A percentile compares a stretch with the other conserved stretches of the same genome.
Evolutionary conservation across 2,329 filamentous ascomycete species (phyloP).

Genomic region (Bipolaris gigantea): DNA sequence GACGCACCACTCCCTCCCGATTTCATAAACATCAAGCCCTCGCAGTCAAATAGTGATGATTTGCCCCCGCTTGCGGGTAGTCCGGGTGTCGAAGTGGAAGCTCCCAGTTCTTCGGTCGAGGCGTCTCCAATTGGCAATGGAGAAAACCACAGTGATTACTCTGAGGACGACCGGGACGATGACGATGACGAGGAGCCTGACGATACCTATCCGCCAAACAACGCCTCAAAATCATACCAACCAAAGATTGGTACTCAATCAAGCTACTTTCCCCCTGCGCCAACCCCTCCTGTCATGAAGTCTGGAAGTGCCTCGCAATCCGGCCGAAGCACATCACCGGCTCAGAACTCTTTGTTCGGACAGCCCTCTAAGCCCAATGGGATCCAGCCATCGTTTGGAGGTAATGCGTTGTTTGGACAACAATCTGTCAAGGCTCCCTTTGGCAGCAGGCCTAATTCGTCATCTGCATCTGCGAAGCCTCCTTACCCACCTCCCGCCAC

Average conservation of each 20-base stretch:
- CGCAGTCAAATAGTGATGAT: slow-evolving; percentile 43
- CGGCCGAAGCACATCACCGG: slow-evolving; percentile 23
- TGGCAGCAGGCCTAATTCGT: slow-evolving; percentile 1
- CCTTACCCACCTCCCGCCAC: slow-evolving; percentile 58
- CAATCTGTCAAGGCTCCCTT: slow-evolving; percentile 16
- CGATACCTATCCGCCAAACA: slow-evolving; percentile 42
- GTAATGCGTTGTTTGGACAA: slow-evolving; percentile 24
- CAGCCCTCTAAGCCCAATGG: slow-evolving; percentile 14
- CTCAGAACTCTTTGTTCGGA: slow-evolving; percentile 21
- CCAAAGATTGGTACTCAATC: slow-evolving; percentile 27
- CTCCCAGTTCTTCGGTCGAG: slow-evolving; percentile 39
- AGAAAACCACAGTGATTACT: slow-evolving; percentile 28
- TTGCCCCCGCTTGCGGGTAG: slow-evolving; percentile 52
- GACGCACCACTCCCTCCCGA: slow-evolving; percentile 45
- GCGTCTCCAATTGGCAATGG: slow-evolving; percentile 39
- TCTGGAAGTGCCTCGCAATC: slow-evolving; percentile 30
- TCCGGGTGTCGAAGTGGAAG: slow-evolving; percentile 50
- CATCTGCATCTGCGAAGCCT: slow-evolving; percentile 8
- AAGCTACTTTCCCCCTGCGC: slow-evolving; percentile 34
- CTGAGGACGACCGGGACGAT: slow-evolving; percentile 46
- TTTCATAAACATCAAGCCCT: slow-evolving; percentile 31
- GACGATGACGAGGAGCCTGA: slow-evolving; percentile 46
- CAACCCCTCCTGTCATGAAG: slow-evolving; percentile 36
- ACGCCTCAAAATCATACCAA: slow-evolving; percentile 19
- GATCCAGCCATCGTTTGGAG: slow-evolving; percentile 11